Conservation (phyloP, 805 yeast genomes). For the Brettanomyces sp. region DNA sequence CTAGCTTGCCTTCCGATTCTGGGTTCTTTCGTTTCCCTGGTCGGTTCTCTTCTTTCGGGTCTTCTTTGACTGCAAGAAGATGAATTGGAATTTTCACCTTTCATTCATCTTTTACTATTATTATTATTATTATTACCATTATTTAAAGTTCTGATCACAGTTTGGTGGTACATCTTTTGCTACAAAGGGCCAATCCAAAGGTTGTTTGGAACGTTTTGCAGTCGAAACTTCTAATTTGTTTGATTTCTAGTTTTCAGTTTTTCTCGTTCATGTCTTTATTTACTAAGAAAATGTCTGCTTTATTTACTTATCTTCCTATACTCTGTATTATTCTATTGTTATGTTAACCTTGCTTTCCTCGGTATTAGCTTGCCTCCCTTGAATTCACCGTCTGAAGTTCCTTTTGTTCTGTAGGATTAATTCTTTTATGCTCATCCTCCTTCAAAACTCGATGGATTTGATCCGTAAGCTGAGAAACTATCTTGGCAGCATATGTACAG, state of each 20-base stretch:
- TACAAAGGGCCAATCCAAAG: too few relatives aligned
- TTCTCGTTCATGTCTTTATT: neutral
- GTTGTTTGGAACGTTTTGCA: neutral
- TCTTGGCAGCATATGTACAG: conserved; percentile 51
- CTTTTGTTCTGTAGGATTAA: conserved; percentile 11
- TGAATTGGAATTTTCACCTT: neutral
- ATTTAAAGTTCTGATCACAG: neutral
- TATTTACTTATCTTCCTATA: neutral
- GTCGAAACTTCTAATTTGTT: neutral
- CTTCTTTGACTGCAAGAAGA: neutral
- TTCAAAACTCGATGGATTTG: conserved; percentile 48
- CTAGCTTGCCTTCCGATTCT: too few relatives aligned
- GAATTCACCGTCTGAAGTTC: conserved; percentile 25
- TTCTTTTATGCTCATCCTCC: conserved; percentile 34
- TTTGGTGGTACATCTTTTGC: too few relatives aligned
- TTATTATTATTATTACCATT: neutral
- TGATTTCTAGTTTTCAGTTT: neutral
- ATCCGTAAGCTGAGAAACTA: conserved; percentile 58
- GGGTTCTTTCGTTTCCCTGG: neutral
- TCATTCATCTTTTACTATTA: neutral
- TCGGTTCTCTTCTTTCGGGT: neutral
- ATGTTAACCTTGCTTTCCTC: neutral
- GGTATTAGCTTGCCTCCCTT: neutral
- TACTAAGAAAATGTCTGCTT: too few relatives aligned
- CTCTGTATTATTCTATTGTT: neutral